Conservation (phyloP, 1,284 basidiomycete species). For the Malassezia globosa region DNA sequence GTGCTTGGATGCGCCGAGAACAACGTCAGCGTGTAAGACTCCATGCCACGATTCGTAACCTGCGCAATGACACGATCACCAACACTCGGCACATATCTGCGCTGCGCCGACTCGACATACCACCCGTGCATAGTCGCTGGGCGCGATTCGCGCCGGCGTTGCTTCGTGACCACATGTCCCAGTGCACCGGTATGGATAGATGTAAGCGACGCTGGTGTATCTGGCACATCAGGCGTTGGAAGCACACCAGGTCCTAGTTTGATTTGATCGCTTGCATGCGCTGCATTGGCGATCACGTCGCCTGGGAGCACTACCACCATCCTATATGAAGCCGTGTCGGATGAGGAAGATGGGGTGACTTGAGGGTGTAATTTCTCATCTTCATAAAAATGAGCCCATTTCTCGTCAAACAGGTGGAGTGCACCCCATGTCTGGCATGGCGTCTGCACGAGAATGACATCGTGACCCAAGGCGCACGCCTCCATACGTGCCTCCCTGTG, state of each 20-base stretch:
- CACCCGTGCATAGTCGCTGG: conserved; percentile 10
- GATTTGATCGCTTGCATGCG: conserved; percentile 13
- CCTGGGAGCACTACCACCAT: conserved; percentile 36
- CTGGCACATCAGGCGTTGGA: conserved; percentile 8
- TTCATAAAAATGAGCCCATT: no score
- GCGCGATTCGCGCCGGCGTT: neutral
- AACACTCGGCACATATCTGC: conserved; percentile 29
- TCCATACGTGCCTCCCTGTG: no score
- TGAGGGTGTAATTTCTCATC: no score
- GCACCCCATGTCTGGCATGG: neutral
- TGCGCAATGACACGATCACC: conserved; percentile 36
- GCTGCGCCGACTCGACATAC: conserved; percentile 26
- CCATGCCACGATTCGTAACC: conserved; percentile 33
- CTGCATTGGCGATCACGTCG: conserved; percentile 20
- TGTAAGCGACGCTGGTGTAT: conserved; percentile 14
- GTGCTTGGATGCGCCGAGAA: conserved; percentile 28
- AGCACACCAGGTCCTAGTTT: conserved; percentile 34
- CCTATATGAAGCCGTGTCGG: neutral
- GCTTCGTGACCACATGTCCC: conserved; percentile 17
- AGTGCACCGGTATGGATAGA: conserved; percentile 24
- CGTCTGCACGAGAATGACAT: neutral
- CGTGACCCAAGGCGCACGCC: neutral
- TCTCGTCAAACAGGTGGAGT: no score
- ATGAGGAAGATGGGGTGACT: neutral
- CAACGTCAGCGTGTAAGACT: conserved; percentile 37